Base-by-base conservation (phyloP, 441 rosid genomes). In the Dalechampia spathulata region DNA sequence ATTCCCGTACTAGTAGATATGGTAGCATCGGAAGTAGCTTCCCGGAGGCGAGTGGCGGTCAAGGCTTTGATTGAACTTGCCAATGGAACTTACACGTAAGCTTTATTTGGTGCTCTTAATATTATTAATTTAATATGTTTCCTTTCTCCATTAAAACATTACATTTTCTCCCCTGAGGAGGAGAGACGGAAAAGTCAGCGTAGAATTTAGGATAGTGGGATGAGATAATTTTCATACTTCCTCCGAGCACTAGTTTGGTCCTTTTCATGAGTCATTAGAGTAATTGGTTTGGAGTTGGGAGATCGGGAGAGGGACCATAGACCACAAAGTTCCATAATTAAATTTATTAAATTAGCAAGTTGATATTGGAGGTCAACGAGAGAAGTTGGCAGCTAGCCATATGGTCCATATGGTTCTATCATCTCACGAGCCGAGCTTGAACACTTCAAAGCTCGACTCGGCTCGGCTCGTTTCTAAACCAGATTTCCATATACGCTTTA, bases 61-160 rank as follows among this genome's bases (percentile, higher is more conserved):
- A 73, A 47, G 65, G 95, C 93, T 59, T 80, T 91, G 84, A 73
- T 81, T 63, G 84, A 86, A 59, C 95, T 91, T 60, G 85, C 98
- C 36, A 66, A 74, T 58, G 95, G 96, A 67, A 78, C 78, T 37
- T 77, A 71, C 84, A 77, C 67, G 98, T 91, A 75, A 79, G 92
- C 2, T 36, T 36, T 4, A 36, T 36, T 36, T 5, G 39, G 10
- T 36, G 7, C 10, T 4, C 5, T 6, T 36, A 2, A 36, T 36
- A 5, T 4, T 10, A 36, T 4, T 4, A 11, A 11, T 36, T 36
- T 10, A 36, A 36, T 36, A 5, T 36, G 6, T 5, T 11, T 5
- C 10, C 13, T 36, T 36, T 11, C 10, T 36, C 12, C 12, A 36
- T 36, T 36, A 36, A 4, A 5, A 5, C 2, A 5, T 36, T 4